A percentile compares a stretch with the other conserved stretches of the same genome.
Evolutionary conservation across 2,329 filamentous ascomycete species (phyloP).

Genomic region (Ascochyta rabiei): DNA sequence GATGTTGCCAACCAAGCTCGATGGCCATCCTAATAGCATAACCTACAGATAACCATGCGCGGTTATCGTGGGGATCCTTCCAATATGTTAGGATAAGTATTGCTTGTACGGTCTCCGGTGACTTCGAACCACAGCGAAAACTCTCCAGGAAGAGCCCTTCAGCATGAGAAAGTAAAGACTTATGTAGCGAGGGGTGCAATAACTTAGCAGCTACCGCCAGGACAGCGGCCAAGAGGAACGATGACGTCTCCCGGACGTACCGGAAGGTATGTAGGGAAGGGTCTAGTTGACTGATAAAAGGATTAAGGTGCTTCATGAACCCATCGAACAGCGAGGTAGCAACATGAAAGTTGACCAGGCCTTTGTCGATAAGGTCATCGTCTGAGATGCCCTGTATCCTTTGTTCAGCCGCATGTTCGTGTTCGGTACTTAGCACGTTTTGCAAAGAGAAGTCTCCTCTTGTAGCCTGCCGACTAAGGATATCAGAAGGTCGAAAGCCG

Average conservation of each 20-base stretch:
- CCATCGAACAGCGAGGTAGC: constrained; percentile 6
- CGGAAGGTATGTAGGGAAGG: constrained; percentile 1
- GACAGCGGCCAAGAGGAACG: not conserved
- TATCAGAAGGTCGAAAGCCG: not conserved
- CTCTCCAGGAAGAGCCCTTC: not conserved
- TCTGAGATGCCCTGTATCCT: not conserved
- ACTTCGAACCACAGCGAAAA: not conserved
- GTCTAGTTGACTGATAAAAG: constrained; percentile 8
- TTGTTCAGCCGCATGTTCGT: not conserved
- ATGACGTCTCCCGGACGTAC: not conserved
- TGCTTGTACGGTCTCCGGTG: constrained; percentile 9
- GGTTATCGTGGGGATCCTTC: constrained; percentile 12
- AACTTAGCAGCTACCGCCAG: not conserved
- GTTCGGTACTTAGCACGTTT: not conserved
- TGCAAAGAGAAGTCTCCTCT: constrained; percentile 1
- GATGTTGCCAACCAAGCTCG: constrained; percentile 16
- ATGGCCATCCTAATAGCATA: constrained; percentile 15
- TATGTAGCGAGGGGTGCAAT: not conserved
- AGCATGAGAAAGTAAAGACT: not conserved
- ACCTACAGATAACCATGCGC: constrained; percentile 14
- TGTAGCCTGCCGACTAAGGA: not conserved
- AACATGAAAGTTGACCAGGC: constrained; percentile 1
- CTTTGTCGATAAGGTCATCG: not conserved
- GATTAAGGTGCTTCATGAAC: constrained; percentile 9
- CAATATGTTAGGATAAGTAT: constrained; percentile 17